These are phyloP conservation scores for Nannizziopsis arthrosporioides DNA, from an alignment of 2,329 filamentous ascomycete genomes.

Conservation along the genomic window DNA sequence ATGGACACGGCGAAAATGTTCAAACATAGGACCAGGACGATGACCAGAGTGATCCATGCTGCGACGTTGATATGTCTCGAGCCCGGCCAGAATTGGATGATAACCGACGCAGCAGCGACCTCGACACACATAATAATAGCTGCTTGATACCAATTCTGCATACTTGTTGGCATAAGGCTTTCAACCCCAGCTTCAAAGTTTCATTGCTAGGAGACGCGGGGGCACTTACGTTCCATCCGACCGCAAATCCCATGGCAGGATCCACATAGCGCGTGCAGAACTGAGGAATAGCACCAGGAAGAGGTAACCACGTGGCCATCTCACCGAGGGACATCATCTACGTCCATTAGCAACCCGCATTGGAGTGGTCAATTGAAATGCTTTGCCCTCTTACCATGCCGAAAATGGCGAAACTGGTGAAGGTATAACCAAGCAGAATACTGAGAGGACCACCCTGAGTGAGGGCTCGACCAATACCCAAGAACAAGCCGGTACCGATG, in stretches of 20 bases:
- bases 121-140: conserved; percentile 38
- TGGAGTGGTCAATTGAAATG: background rate
- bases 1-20: conserved; percentile 46
- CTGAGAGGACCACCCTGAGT: conserved; percentile 32
- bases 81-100: conserved; percentile 51
- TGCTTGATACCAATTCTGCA: conserved; percentile 25
- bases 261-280: conserved; percentile 36
- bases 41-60: conserved; percentile 41
- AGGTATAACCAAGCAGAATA: conserved; percentile 39
- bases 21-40: conserved; percentile 50
- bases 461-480: conserved; percentile 44
- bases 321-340: conserved; percentile 37
- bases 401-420: conserved; percentile 39
- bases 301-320: conserved; percentile 39
- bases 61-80: conserved; percentile 25
- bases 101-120: conserved; percentile 50
- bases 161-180: conserved; percentile 1
- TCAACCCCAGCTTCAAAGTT: no score
- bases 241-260: conserved; percentile 39
- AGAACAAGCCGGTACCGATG: conserved; percentile 46
- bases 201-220: conserved; percentile 50
- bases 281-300: conserved; percentile 39
- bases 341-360: background rate
- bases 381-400: conserved; percentile 25
- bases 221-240: conserved; percentile 38